Conservation (phyloP, 2,329 filamentous ascomycete species). For the Fusarium haematococcum region DNA sequence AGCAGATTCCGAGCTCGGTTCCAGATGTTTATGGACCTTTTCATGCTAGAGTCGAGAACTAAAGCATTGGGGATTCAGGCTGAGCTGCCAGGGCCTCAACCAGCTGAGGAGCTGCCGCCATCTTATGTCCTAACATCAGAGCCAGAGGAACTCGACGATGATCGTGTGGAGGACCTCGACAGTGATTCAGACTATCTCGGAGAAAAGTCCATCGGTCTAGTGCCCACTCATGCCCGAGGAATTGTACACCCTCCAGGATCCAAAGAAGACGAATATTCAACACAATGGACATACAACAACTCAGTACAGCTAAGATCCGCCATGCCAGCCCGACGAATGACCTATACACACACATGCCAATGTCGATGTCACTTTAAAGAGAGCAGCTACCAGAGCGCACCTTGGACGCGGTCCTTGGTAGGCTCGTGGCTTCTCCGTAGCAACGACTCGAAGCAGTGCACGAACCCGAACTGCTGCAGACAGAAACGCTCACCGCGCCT, state of each 20-base stretch:
- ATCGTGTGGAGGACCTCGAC: neutral
- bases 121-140: neutral
- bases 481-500: neutral
- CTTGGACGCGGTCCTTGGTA: constrained; percentile 13
- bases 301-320: neutral
- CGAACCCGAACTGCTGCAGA: neutral
- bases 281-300: neutral
- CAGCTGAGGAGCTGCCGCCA: neutral
- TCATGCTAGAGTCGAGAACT: neutral
- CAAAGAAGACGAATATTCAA: neutral
- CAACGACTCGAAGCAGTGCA: neutral
- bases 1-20: constrained; percentile 10
- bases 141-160: neutral
- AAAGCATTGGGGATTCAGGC: neutral
- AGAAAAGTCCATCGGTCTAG: neutral
- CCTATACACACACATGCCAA: neutral
- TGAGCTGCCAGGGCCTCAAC: neutral
- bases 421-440: constrained; percentile 22
- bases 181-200: neutral
- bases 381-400: neutral
- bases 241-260: too few species aligned
- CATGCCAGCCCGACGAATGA: fast-evolving
- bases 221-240: neutral
- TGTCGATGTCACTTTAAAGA: constrained; percentile 20
- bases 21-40: neutral